Evolutionary conservation across 192 early-diverging fungal genomes (phyloP).

Genomic region (Globomyces pollinis-pini): DNA sequence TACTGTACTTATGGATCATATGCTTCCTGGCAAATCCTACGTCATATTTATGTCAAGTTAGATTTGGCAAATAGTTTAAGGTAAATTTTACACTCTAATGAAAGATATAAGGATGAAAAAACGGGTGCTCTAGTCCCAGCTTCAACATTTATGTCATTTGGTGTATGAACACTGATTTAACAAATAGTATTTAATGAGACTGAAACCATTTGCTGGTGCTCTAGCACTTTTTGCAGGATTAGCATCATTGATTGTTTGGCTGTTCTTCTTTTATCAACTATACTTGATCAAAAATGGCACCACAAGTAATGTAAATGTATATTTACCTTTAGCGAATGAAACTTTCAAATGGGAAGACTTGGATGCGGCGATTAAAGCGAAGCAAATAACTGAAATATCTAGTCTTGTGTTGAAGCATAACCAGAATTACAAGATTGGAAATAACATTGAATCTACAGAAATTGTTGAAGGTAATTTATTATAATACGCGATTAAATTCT

Average conservation of each 20-base stretch:
- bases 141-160: too few species aligned
- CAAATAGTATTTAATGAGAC: not conserved
- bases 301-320: constrained; percentile 4
- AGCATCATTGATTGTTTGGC: constrained; percentile 9
- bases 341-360: constrained; percentile 27
- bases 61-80: not conserved
- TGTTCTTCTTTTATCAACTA: constrained; percentile 6
- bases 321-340: constrained; percentile 25
- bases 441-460: not conserved
- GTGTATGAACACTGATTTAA: too few species aligned
- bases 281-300: not conserved
- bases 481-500: too few species aligned
- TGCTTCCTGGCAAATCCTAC: constrained; percentile 13
- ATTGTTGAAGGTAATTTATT: too few species aligned
- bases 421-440: constrained; percentile 2
- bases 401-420: not conserved
- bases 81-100: not conserved
- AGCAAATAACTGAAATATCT: constrained; percentile 9
- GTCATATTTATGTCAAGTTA: not conserved
- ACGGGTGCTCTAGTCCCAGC: too few species aligned
- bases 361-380: constrained; percentile 8
- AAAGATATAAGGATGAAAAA: constrained; percentile 3
- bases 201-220: constrained; percentile 9
- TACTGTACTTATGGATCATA: constrained; percentile 16
- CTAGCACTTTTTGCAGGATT: constrained; percentile 14